A percentile compares a stretch with the other conserved stretches of the same genome.
These are phyloP conservation scores for Aphanoascus verrucosus DNA, from an alignment of 2,329 filamentous ascomycete genomes.

Conservation along the genomic window DNA sequence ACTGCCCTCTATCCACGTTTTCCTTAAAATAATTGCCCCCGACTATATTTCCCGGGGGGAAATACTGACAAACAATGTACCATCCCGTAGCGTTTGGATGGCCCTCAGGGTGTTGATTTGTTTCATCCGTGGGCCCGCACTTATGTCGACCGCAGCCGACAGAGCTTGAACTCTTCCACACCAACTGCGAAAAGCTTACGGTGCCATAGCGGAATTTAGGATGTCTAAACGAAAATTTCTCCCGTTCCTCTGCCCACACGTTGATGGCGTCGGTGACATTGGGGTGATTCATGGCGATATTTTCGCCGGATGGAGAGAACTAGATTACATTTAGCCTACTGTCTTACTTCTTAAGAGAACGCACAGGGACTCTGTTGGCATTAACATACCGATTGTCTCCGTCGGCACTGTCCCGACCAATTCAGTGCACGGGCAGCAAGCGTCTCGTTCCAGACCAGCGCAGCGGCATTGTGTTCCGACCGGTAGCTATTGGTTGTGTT, in stretches of 20 bases:
- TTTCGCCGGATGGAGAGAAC: slow-evolving; percentile 49
- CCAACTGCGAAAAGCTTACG: slow-evolving; percentile 64
- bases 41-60: slow-evolving; percentile 53
- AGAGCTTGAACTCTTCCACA: slow-evolving; percentile 54
- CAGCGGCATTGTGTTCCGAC: slow-evolving; percentile 48
- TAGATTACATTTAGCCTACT: neutral
- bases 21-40: slow-evolving; percentile 18
- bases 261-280: slow-evolving; percentile 51
- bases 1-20: slow-evolving; percentile 11
- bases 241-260: slow-evolving; percentile 54
- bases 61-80: slow-evolving; percentile 62
- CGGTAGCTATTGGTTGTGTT: slow-evolving; percentile 49
- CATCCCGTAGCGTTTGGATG: slow-evolving; percentile 49
- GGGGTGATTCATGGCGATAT: slow-evolving; percentile 57
- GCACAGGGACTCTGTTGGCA: neutral
- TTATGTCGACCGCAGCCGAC: slow-evolving; percentile 46
- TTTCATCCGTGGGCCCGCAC: slow-evolving; percentile 24
- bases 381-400: slow-evolving; percentile 30
- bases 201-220: slow-evolving; percentile 30
- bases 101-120: slow-evolving; percentile 34
- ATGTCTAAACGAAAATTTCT: slow-evolving; percentile 48
- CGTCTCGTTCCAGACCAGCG: slow-evolving; percentile 55
- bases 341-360: neutral
- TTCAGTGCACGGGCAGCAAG: slow-evolving; percentile 45
- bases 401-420: slow-evolving; percentile 40